Evolutionary conservation across 208 protist species (phyloP).

Genomic region (Giardia muris): DNA sequence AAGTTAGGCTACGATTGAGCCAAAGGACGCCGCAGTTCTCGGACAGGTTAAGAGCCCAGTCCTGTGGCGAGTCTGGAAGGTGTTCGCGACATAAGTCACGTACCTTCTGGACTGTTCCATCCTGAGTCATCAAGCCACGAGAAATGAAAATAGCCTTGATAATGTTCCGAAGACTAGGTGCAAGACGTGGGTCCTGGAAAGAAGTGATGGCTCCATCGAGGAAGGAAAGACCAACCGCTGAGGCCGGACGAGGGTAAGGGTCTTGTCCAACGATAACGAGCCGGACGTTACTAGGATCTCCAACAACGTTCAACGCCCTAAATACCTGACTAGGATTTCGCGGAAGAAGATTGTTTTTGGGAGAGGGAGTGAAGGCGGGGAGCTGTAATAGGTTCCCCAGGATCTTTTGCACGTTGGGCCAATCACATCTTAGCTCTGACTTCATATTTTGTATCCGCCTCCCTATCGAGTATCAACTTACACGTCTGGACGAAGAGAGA

Average conservation of each 20-base stretch:
- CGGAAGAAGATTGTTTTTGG: background rate
- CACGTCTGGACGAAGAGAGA: background rate
- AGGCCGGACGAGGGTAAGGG: background rate
- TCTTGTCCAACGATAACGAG: constrained; percentile 11
- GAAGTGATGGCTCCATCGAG: background rate
- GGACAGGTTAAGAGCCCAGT: background rate
- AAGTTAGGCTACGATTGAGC: background rate
- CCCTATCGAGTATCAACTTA: background rate
- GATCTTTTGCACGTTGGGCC: background rate
- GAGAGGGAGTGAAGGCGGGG: background rate
- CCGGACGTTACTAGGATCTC: background rate
- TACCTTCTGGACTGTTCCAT: background rate
- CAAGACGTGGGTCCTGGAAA: background rate
- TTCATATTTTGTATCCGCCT: background rate
- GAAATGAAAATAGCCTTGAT: background rate
- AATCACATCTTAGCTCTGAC: background rate
- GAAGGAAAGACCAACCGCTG: constrained; percentile 5
- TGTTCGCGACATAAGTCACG: background rate
- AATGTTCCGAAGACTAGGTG: background rate
- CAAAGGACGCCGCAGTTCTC: background rate
- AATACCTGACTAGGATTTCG: background rate
- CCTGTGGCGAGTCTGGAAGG: background rate
- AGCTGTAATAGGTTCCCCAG: background rate
- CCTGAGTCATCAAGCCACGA: background rate
- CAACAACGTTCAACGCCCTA: background rate